Base-by-base conservation (phyloP, 805 yeast species). In the Priceomyces castillae region DNA sequence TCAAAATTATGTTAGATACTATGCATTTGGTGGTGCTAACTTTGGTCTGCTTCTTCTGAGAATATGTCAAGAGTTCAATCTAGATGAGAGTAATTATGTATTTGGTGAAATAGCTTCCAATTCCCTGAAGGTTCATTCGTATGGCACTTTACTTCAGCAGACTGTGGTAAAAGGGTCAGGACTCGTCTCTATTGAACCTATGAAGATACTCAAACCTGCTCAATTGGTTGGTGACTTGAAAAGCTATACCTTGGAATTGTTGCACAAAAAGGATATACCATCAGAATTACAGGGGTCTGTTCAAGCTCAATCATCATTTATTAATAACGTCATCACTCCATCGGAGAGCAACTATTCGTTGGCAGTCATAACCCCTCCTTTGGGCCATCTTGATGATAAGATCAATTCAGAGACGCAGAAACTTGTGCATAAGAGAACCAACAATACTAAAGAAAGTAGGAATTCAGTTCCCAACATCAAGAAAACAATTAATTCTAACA, bases 251-350 rank as follows among this genome's bases (percentile, higher is more conserved):
- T 52, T 62, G 35, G 55, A 56, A 39, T 45, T 63, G 42, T 50
- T 57, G 1, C 57, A 57, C 7, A 39, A 39, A 7, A 49, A 35
- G 11, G 42, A 42, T 23, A 37, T 18, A 4, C 18, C 31, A 10
- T 20, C 16, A 14, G 20, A 30, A 17, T 14, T 34, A 3, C 25
- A 22, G 9, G 15, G 28, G 15, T 20, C 41, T 30, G 4, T 31
- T 22, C 22, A 36, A 34, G 20, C 44, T 25, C 3, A 46, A 46
- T n/a, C 37, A 9, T 51, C 51, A 22, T 42, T 45, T 12, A 39
- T 53, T 14, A 57, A 53, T 28, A 49, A 51, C 5, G 58, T 57
- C 10, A 64, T 64, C 11, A 65, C 71, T 0, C 69, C 69, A 1
- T 52, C 60, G 1, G 58, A 58, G 1, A 41, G 56, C 3, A 50